Percentiles rank a stretch among this genome's conserved stretches.
phyloP scores from a whole-genome alignment of 2,329 filamentous ascomycete genomes.

The Aspergillus puulaauensis region DNA sequence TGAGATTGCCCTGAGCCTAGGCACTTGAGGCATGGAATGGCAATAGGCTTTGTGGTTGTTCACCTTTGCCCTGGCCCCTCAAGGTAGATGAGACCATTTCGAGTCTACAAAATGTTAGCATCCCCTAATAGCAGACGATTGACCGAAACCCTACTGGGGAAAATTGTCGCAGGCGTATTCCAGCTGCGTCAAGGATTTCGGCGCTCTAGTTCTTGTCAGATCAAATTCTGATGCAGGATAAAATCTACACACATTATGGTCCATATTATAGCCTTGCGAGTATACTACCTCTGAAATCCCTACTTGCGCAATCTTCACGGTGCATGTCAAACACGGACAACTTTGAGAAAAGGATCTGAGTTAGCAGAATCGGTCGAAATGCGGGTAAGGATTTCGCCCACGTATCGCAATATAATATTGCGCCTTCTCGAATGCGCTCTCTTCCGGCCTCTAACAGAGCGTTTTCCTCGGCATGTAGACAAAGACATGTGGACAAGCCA shows the following conservation, averaged over 20 bases:
- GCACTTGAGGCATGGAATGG: neutral
- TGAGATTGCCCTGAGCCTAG: neutral
- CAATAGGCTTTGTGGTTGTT: neutral
- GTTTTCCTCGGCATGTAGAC: constrained; percentile 98
- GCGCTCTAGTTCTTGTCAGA: constrained; percentile 57
- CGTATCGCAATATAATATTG: constrained; percentile 90
- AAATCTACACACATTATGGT: constrained; percentile 57
- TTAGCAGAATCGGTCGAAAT: neutral
- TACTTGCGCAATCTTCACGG: constrained; percentile 97
- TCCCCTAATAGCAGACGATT: neutral
- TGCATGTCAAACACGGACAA: constrained; percentile 95
- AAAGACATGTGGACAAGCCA: constrained; percentile 82
- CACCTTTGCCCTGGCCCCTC: constrained; percentile 40
- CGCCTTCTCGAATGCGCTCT: constrained; percentile 79
- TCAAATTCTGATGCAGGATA: neutral
- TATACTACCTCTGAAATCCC: constrained; percentile 96
- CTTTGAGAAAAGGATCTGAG: constrained; percentile 29
- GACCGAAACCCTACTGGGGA: constrained; percentile 58
- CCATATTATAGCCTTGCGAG: constrained; percentile 92
- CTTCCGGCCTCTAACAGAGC: constrained; percentile 90
- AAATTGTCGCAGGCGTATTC: constrained; percentile 83
- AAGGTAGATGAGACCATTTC: constrained; percentile 64
- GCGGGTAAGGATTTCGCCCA: constrained; percentile 26
- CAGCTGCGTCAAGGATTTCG: constrained; percentile 77
- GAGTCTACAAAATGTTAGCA: constrained; percentile 44